Conservation (phyloP, 2,329 filamentous ascomycete species). For the Monilinia vaccinii-corymbosi region DNA sequence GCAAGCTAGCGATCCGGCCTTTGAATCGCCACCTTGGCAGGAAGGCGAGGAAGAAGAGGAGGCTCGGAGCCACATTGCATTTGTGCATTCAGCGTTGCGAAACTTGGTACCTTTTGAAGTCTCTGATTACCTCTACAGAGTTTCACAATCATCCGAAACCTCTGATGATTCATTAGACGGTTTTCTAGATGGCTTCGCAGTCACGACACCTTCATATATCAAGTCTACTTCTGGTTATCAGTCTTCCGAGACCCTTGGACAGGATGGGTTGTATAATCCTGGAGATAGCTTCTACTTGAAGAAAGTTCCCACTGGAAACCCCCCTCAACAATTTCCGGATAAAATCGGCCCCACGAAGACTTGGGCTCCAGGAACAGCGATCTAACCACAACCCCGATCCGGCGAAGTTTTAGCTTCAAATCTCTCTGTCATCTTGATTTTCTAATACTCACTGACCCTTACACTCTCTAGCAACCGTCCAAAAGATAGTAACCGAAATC, state of each 20-base stretch:
- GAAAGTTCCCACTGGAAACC: background rate
- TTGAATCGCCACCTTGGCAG: background rate
- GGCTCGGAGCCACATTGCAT: background rate
- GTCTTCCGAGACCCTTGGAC: background rate
- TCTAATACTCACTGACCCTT: background rate
- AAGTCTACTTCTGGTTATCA: background rate
- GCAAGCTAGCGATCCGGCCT: background rate
- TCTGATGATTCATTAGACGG: background rate
- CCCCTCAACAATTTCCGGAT: background rate
- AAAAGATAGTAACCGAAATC: conserved; percentile 89
- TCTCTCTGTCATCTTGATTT: background rate
- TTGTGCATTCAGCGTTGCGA: background rate
- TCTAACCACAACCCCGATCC: background rate
- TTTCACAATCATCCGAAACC: background rate
- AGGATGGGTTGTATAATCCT: background rate
- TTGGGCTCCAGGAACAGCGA: background rate
- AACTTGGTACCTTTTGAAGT: conserved; percentile 6
- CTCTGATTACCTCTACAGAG: conserved; percentile 1
- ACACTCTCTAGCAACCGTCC: conserved; percentile 48
- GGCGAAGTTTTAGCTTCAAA: background rate
- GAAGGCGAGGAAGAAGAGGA: background rate
- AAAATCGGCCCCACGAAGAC: background rate
- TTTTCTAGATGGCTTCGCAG: background rate
- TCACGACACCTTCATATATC: background rate
- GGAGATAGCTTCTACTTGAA: background rate